A percentile compares a stretch with the other conserved stretches of the same genome.
These are phyloP conservation scores for Calonectria montana DNA, from an alignment of 2,329 filamentous ascomycete genomes.

Conservation along the genomic window DNA sequence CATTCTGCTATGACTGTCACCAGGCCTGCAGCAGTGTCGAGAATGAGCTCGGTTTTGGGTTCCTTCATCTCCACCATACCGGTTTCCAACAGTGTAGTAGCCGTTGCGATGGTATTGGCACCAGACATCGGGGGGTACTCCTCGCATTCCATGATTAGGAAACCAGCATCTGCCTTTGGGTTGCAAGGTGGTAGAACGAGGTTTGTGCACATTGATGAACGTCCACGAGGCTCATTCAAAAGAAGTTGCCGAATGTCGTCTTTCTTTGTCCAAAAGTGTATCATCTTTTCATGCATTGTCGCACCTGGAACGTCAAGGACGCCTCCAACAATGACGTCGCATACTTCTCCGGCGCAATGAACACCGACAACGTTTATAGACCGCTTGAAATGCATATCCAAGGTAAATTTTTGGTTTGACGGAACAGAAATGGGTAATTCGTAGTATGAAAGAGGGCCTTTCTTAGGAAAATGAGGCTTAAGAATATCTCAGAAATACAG, in stretches of 20 bases:
- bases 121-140: constrained; percentile 35
- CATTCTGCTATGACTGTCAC: constrained; percentile 29
- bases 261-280: constrained; percentile 27
- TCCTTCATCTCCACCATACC: constrained; percentile 35
- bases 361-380: constrained; percentile 35
- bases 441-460: neutral
- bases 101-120: constrained; percentile 30
- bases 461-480: neutral
- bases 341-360: constrained; percentile 33
- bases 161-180: constrained; percentile 32
- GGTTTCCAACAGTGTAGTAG: constrained; percentile 25
- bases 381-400: constrained; percentile 28
- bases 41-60: constrained; percentile 28
- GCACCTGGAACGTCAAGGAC: constrained; percentile 31
- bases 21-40: constrained; percentile 31
- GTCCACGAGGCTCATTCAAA: constrained; percentile 29
- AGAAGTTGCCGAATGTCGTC: constrained; percentile 29
- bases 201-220: constrained; percentile 33
- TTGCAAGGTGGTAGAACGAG: constrained; percentile 28
- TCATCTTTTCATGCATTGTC: constrained; percentile 36
- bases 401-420: too few species aligned
- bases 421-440: neutral
- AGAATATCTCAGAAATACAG: too few species aligned
- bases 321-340: constrained; percentile 32
- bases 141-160: constrained; percentile 37